Conservation (phyloP, 768 basidiomycete species). For the Kwoniella pini region DNA sequence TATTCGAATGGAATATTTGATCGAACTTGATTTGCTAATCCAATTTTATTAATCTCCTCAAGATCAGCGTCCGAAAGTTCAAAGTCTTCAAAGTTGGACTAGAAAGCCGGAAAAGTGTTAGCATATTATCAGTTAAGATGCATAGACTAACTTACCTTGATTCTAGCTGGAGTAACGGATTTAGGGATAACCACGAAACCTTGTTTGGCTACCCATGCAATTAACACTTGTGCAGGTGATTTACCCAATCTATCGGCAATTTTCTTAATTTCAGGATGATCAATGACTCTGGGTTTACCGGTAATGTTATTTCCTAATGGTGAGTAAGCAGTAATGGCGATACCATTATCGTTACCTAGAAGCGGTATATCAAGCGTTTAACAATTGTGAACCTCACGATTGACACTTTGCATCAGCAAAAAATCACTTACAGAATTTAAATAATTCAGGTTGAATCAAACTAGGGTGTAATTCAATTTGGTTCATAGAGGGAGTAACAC, state of each 20-base stretch:
- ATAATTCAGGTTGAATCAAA: constrained; percentile 37
- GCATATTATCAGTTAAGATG: neutral
- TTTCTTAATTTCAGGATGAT: constrained; percentile 64
- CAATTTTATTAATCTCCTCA: constrained; percentile 62
- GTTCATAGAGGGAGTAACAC: constrained; percentile 72
- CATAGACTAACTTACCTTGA: constrained; percentile 50
- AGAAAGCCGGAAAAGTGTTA: neutral
- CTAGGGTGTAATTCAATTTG: constrained; percentile 81
- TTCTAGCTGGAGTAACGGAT: constrained; percentile 63
- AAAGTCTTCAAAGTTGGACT: constrained; percentile 75
- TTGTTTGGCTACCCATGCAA: constrained; percentile 75
- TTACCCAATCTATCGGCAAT: constrained; percentile 67
- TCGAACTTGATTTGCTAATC: constrained; percentile 59
- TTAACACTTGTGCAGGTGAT: constrained; percentile 75
- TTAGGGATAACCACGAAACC: constrained; percentile 85
- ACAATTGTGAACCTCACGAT: neutral
- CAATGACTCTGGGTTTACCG: constrained; percentile 67
- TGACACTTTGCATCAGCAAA: neutral
- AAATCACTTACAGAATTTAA: constrained; percentile 28
- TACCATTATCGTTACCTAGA: constrained; percentile 41
- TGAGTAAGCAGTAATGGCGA: constrained; percentile 47
- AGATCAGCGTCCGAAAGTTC: constrained; percentile 68
- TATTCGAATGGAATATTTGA: constrained; percentile 70
- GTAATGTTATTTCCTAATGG: constrained; percentile 46
- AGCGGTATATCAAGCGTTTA: no score